phyloP scores from a whole-genome alignment of 768 basidiomycete species.

The Hygrocybe punicea region DNA sequence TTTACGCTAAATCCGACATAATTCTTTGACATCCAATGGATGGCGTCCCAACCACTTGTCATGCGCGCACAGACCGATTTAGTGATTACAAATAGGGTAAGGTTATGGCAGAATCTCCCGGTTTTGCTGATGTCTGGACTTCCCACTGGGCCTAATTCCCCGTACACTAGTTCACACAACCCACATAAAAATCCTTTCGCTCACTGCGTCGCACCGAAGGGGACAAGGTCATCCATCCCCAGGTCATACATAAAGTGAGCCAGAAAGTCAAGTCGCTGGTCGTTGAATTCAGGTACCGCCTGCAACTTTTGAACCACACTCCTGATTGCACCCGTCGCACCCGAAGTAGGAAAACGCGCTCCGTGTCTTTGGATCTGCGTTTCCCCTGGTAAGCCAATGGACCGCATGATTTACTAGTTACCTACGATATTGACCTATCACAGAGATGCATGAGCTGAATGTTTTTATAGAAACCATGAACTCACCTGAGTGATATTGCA shows the following conservation, averaged over 20 bases:
- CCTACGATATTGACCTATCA: conserved; percentile 61
- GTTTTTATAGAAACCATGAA: too few relatives aligned
- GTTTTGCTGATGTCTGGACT: too few relatives aligned
- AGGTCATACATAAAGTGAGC: conserved; percentile 56
- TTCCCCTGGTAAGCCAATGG: background rate
- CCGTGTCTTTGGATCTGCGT: conserved; percentile 81
- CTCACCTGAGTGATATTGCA: conserved; percentile 58
- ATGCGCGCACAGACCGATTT: too few relatives aligned
- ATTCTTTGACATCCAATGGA: too few relatives aligned
- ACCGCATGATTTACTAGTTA: conserved; percentile 6
- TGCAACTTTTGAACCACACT: conserved; percentile 53
- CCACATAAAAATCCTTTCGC: too few relatives aligned
- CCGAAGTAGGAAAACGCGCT: conserved; percentile 66
- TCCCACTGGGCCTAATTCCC: too few relatives aligned
- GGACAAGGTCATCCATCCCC: conserved; percentile 57
- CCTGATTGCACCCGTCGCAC: conserved; percentile 42
- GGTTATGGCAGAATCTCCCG: too few relatives aligned
- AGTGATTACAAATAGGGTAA: too few relatives aligned
- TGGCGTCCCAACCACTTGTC: too few relatives aligned
- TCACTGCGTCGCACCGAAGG: conserved; percentile 63
- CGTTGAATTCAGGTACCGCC: conserved; percentile 42
- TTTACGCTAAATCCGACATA: too few relatives aligned
- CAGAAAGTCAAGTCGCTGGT: conserved; percentile 55
- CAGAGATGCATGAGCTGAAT: background rate
- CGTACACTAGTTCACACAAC: too few relatives aligned